Evolutionary conservation across 208 protist species (phyloP).

Genomic region (Tetramitus jugosus): DNA sequence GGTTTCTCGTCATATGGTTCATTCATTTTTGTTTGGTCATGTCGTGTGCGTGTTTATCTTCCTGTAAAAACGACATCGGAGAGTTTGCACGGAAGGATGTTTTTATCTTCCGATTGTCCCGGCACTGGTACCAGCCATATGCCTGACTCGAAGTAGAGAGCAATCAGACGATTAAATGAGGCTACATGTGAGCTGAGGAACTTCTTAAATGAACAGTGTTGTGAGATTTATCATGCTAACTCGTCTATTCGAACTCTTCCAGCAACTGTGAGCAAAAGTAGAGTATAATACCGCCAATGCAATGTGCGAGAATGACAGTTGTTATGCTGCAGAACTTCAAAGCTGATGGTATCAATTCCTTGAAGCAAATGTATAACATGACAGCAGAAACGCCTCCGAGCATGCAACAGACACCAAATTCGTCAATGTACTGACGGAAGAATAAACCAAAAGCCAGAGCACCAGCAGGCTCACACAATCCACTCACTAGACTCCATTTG

Average conservation of each 20-base stretch:
- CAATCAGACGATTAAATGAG: too few species aligned
- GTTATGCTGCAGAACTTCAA: not conserved
- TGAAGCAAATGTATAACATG: constrained; percentile 1
- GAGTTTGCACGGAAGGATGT: too few species aligned
- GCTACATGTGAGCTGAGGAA: too few species aligned
- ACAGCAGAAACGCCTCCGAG: not conserved
- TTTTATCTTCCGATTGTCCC: too few species aligned
- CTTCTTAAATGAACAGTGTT: too few species aligned
- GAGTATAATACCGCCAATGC: not conserved
- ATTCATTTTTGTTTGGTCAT: too few species aligned
- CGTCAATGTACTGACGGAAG: not conserved
- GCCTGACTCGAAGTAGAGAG: too few species aligned
- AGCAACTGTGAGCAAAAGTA: not conserved
- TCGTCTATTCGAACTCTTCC: not conserved
- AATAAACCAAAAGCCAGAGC: not conserved
- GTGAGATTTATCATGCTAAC: too few species aligned
- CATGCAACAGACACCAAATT: constrained; percentile 6
- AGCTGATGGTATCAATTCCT: constrained; percentile 8
- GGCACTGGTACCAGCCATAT: too few species aligned
- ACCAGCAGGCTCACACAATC: constrained; percentile 12
- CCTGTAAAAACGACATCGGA: too few species aligned
- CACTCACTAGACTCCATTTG: not conserved
- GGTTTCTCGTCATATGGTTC: too few species aligned
- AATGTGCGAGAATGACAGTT: not conserved
- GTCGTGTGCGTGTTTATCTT: too few species aligned